Conservation (phyloP, 2,329 filamentous ascomycete genomes). For the Myriangium duriaei region DNA sequence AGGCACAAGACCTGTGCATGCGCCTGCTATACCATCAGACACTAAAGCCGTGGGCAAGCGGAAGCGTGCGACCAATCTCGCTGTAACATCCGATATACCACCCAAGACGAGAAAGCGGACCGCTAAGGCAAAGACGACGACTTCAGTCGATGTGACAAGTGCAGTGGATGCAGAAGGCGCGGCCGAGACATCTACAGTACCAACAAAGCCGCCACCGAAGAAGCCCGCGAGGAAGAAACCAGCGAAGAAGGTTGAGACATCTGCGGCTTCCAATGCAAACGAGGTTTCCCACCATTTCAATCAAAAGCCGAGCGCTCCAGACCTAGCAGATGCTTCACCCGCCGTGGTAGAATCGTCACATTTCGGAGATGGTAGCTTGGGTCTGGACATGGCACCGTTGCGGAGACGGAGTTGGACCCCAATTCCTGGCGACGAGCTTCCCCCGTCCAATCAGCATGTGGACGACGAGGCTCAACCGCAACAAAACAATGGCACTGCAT, state of each 20-base stretch:
- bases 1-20: too few relatives aligned
- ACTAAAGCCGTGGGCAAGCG: constrained; percentile 1
- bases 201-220: not conserved
- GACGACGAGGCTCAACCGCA: constrained; percentile 1
- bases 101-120: constrained; percentile 2
- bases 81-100: not conserved
- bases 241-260: not conserved
- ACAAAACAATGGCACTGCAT: not conserved
- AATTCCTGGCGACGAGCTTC: not conserved
- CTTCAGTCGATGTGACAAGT: too few relatives aligned
- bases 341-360: not conserved
- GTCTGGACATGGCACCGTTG: not conserved
- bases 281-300: constrained; percentile 5
- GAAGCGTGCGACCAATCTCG: constrained; percentile 2
- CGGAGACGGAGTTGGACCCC: constrained; percentile 6
- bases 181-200: not conserved
- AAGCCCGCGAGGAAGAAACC: not conserved
- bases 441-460: not conserved
- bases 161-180: too few relatives aligned
- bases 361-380: too few relatives aligned
- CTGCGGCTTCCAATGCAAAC: not conserved
- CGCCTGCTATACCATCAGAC: not conserved
- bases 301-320: too few relatives aligned
- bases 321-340: not conserved
- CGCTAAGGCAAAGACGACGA: constrained; percentile 2